Evolutionary conservation across 306 rosid genomes (phyloP), one percentile per base, ranked within the genome.

Genomic region (Alnus rubra): DNA sequence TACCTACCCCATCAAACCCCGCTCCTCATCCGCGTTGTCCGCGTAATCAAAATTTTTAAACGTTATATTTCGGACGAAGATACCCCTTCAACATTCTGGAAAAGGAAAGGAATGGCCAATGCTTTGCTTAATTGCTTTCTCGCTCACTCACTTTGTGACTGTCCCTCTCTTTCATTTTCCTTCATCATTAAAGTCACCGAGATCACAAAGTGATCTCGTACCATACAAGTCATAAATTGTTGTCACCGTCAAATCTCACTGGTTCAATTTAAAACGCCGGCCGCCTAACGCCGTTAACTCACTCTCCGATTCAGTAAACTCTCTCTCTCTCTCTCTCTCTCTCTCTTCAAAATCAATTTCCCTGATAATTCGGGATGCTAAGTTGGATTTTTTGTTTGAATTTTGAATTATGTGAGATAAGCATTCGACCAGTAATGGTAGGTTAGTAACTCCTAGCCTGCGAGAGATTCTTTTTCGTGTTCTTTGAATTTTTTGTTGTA

Each of bases 11-110:
- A 47, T 11, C 37, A 14, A 14, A 70, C 51, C 60, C 75, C 87
- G 85, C 82, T 80, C 82, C 82, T 45, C 42, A 9, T 73, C 79
- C 78, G 76, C 80, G 16, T 7, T 81, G n/a, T 81, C 80, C 75
- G 85, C 83, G 76, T 75, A 56, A 74, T 39, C 71, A 42, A 64
- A 16, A 37, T 0, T 50, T 77, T 74, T 30, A 70, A 78, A 77
- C 5, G 5, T 52, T 2, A n/a, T 0, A 35, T 3, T 28, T 73
- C 48, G 37, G 85, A 74, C 85, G 50, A 60, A 56, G 53, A 44
- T 77, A 9, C 82, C 85, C 85, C 85, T 65, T 54, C 49, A 4
- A n/a, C 10, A n/a, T 8, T 1, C 2, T 0, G 35, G 23, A 30
- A 60, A 30, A 60, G 1, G 28, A 2, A 60, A 62, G 37, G 28